phyloP scores from a whole-genome alignment of 108 stramenopile species.

The Cyclotella sp. region DNA sequence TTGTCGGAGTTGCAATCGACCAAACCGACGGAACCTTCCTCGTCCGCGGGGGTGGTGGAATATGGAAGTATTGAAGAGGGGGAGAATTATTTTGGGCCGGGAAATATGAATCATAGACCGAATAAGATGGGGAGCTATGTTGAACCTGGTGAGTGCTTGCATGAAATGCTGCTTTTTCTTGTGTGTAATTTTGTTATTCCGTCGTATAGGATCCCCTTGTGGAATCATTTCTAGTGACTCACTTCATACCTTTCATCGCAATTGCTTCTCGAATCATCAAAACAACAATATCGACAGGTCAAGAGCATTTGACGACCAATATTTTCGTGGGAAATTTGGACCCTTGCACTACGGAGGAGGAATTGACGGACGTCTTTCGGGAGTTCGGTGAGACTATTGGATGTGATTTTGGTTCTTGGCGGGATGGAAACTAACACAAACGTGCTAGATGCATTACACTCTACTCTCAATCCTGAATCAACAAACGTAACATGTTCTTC shows the following conservation, averaged over 20 bases:
- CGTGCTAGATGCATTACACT: conserved; percentile 27
- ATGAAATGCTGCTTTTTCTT: too few relatives aligned
- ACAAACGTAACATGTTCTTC: neutral
- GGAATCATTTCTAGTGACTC: too few relatives aligned
- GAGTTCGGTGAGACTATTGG: conserved; percentile 80
- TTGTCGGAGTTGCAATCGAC: conserved; percentile 71
- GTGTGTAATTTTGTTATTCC: too few relatives aligned
- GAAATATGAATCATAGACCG: conserved; percentile 40
- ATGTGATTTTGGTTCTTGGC: neutral
- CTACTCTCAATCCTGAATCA: conserved; percentile 7
- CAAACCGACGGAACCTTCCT: conserved; percentile 41
- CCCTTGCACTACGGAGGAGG: conserved; percentile 89
- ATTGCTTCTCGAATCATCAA: too few relatives aligned
- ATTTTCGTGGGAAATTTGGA: conserved; percentile 90
- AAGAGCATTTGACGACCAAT: conserved; percentile 85
- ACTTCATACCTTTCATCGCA: too few relatives aligned
- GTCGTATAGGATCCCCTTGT: too few relatives aligned
- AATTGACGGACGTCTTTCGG: conserved; percentile 74
- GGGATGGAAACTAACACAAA: conserved; percentile 11
- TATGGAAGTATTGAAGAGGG: conserved; percentile 30
- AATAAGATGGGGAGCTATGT: conserved; percentile 79
- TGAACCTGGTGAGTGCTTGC: conserved; percentile 33
- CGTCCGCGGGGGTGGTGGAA: conserved; percentile 22
- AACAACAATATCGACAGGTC: conserved; percentile 19
- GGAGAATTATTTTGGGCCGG: conserved; percentile 10